These are phyloP conservation scores for Neurospora sp. DNA, from an alignment of 495 filamentous ascomycete genomes.

Conservation along the genomic window DNA sequence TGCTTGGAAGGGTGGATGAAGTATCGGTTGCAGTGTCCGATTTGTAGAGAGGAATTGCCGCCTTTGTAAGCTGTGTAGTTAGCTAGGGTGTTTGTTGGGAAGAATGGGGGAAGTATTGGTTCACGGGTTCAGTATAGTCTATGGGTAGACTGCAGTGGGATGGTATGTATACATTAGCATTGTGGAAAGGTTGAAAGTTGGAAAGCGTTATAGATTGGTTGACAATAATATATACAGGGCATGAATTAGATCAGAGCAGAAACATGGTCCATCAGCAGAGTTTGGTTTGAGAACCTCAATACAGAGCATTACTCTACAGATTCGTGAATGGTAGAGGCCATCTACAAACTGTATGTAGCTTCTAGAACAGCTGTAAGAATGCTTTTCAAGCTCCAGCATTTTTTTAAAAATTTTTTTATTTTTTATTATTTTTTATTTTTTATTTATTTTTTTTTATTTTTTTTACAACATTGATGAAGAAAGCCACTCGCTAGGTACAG, in stretches of 20 bases:
- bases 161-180: neutral
- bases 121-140: neutral
- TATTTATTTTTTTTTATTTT: neutral
- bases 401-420: no score
- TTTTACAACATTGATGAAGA: neutral
- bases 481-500: neutral
- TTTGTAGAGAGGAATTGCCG: slow-evolving; percentile 82
- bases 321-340: neutral
- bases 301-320: neutral
- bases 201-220: neutral
- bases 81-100: neutral
- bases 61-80: slow-evolving; percentile 46
- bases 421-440: no score
- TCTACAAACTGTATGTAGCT: neutral
- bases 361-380: neutral
- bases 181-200: neutral
- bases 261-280: neutral
- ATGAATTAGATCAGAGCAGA: neutral
- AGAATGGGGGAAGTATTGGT: neutral
- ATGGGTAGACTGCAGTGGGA: neutral
- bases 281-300: neutral
- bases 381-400: neutral
- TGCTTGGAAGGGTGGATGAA: slow-evolving; percentile 97
- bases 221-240: neutral
- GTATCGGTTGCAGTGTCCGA: slow-evolving; percentile 86